Conservation (phyloP, 1,284 basidiomycete species). For the Peniophora sp. region DNA sequence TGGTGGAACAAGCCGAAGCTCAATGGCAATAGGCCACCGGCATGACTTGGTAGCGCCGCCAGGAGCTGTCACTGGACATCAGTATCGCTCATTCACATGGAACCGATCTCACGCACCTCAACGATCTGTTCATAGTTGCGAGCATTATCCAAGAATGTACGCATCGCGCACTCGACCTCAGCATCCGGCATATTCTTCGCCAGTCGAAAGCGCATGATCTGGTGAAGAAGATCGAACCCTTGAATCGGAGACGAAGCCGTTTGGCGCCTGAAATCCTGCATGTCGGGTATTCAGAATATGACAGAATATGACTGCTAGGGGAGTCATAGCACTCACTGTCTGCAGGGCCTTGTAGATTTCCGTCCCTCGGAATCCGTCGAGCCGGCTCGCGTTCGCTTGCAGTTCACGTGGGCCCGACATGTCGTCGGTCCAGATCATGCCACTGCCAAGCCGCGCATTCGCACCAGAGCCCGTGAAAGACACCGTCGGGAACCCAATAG, state of each 20-base stretch:
- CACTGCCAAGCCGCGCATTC: constrained; percentile 49
- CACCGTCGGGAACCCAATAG: constrained; percentile 52
- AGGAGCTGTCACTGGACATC: constrained; percentile 52
- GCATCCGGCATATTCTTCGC: constrained; percentile 49
- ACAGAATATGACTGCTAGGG: too few relatives aligned
- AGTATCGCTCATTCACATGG: not conserved
- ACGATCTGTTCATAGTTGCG: constrained; percentile 81
- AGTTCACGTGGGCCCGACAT: constrained; percentile 51
- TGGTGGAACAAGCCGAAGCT: constrained; percentile 91
- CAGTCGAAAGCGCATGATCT: constrained; percentile 60
- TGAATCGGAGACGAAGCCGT: constrained; percentile 41
- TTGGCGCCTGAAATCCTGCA: constrained; percentile 39
- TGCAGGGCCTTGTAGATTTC: constrained; percentile 41
- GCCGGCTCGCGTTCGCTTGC: constrained; percentile 57
- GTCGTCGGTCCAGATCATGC: constrained; percentile 65
- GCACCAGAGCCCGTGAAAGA: constrained; percentile 31
- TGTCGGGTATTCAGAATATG: constrained; percentile 24
- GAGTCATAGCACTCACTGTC: too few relatives aligned
- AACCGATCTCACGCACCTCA: constrained; percentile 54
- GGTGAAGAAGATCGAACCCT: constrained; percentile 67
- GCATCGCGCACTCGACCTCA: constrained; percentile 74
- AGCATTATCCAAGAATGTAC: constrained; percentile 60
- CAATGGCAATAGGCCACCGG: constrained; percentile 79
- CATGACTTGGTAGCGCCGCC: constrained; percentile 68
- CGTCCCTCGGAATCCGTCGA: constrained; percentile 75